A percentile compares a stretch with the other conserved stretches of the same genome.
phyloP scores from a whole-genome alignment of 306 rosid genomes.

The Herpetospermum pedunculosum region DNA sequence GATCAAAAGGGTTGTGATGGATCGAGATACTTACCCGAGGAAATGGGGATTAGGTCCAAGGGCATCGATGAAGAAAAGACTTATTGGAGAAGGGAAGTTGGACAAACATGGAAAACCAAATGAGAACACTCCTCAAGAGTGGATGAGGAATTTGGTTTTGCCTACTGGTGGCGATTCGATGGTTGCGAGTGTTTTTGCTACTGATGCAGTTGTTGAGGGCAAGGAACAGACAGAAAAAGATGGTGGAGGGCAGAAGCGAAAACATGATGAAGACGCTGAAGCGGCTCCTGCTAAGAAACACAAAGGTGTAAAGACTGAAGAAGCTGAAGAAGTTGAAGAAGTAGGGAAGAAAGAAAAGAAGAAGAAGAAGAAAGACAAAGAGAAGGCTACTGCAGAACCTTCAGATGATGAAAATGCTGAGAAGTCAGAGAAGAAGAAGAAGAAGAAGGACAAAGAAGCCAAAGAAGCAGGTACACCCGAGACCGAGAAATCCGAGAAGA shows the following conservation, averaged over 20 bases:
- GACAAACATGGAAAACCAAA: constrained; percentile 74
- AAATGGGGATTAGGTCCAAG: constrained; percentile 84
- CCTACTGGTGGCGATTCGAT: constrained; percentile 48
- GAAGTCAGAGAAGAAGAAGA: constrained; percentile 63
- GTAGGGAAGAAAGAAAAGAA: constrained; percentile 37
- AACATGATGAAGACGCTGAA: constrained; percentile 27
- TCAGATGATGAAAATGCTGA: constrained; percentile 31
- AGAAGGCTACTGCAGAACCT: constrained; percentile 11
- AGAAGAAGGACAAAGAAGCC: constrained; percentile 47
- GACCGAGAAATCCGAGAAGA: constrained; percentile 52
- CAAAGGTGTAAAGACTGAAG: constrained; percentile 20
- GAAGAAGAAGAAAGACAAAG: constrained; percentile 45
- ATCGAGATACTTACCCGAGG: constrained; percentile 74
- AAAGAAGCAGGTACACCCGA: constrained; percentile 32
- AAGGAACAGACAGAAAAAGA: constrained; percentile 24
- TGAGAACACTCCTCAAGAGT: constrained; percentile 51
- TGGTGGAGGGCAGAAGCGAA: constrained; percentile 35
- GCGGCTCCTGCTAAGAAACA: constrained; percentile 39
- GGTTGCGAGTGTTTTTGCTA: constrained; percentile 47
- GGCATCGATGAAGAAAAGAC: constrained; percentile 71
- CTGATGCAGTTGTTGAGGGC: too few species aligned
- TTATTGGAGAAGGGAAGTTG: constrained; percentile 53
- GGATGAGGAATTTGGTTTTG: constrained; percentile 54
- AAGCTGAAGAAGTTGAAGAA: constrained; percentile 15
- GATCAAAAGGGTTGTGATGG: constrained; percentile 91